phyloP scores from a whole-genome alignment of 164 flowering plant genomes.

The Berberis vulgaris region DNA sequence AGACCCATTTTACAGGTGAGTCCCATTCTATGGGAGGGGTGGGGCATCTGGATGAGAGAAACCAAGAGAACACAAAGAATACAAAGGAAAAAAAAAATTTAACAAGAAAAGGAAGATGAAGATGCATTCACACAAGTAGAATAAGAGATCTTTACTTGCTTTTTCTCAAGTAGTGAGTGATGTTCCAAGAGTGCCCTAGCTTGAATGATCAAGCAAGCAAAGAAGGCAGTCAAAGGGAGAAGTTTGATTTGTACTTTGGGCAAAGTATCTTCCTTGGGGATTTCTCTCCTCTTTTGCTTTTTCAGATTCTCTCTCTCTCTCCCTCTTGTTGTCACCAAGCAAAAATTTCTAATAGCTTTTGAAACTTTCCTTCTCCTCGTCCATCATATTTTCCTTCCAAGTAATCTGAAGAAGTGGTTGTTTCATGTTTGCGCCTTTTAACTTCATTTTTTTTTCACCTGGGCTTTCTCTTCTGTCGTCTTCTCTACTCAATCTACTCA shows the following conservation, averaged over 20 bases:
- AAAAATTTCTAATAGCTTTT: neutral
- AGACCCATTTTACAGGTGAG: too few species aligned
- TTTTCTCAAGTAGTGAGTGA: neutral
- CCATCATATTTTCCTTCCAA: neutral
- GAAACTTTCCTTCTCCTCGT: neutral
- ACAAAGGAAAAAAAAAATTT: too few species aligned
- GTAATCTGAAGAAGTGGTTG: neutral
- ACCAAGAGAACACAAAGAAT: too few species aligned
- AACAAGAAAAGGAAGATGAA: too few species aligned
- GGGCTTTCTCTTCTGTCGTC: conserved; percentile 2
- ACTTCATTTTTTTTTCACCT: neutral
- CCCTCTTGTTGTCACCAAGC: neutral
- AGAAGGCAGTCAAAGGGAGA: conserved; percentile 33
- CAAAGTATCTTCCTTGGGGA: conserved; percentile 20
- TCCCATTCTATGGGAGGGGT: too few species aligned
- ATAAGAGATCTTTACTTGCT: too few species aligned
- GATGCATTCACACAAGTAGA: too few species aligned
- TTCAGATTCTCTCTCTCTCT: conserved; percentile 23
- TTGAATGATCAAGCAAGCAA: neutral
- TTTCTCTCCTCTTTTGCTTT: conserved; percentile 25
- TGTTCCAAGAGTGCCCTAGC: neutral
- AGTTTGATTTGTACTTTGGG: conserved; percentile 30
- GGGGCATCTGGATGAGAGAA: too few species aligned
- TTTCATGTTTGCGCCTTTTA: neutral
- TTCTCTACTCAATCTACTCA: neutral